Conservation (phyloP, 495 filamentous ascomycete genomes). For the Aspergillus wentii region DNA sequence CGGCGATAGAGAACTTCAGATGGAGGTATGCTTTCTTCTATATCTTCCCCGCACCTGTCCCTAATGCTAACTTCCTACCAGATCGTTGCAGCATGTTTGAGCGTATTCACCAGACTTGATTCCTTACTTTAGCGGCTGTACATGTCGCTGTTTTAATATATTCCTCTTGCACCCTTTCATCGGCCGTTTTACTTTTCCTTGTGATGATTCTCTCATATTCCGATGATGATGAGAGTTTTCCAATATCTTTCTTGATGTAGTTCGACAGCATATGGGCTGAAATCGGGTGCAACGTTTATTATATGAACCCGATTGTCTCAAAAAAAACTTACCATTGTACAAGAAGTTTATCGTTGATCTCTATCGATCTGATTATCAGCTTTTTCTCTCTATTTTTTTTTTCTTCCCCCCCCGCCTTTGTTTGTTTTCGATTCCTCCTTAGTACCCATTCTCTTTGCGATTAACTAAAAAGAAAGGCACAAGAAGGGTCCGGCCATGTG, state of each 20-base stretch:
- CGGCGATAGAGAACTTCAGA: conserved; percentile 89
- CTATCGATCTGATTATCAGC: conserved; percentile 4
- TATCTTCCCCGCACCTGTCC: neutral
- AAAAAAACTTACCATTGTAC: too few relatives aligned
- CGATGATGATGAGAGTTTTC: conserved; percentile 7
- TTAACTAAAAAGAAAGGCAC: too few relatives aligned
- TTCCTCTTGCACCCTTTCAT: conserved; percentile 10
- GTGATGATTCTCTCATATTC: conserved; percentile 9
- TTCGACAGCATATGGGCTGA: conserved; percentile 31
- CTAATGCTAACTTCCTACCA: conserved; percentile 20
- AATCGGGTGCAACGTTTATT: conserved; percentile 23
- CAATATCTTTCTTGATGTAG: conserved; percentile 32
- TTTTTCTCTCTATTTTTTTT: conserved; percentile 3
- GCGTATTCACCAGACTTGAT: conserved; percentile 94
- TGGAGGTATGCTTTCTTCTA: conserved; percentile 63
- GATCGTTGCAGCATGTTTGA: conserved; percentile 92
- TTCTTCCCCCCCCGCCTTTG: neutral
- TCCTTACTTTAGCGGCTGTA: conserved; percentile 64
- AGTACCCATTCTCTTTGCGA: too few relatives aligned
- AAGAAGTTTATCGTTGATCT: conserved; percentile 14
- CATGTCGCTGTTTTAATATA: conserved; percentile 9
- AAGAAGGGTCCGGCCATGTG: too few relatives aligned
- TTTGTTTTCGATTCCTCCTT: neutral
- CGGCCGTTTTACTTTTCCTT: conserved; percentile 10
- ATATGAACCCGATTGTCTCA: conserved; percentile 19